A percentile compares a stretch with the other conserved stretches of the same genome.
Conservation (phyloP, 345 rosid species). For the Brassica rapa region DNA sequence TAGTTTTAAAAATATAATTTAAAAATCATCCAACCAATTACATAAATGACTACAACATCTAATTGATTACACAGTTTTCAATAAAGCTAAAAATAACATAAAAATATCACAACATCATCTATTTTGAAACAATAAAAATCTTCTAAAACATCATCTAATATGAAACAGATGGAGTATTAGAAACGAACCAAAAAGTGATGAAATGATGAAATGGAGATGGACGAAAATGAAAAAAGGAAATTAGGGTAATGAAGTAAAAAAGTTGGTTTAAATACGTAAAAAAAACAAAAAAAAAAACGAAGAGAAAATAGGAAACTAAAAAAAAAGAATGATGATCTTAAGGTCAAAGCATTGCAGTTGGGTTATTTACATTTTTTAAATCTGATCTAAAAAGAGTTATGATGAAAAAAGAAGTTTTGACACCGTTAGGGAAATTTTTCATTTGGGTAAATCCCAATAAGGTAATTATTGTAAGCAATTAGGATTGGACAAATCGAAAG, state of each 20-base stretch:
- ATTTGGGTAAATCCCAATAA: conserved; percentile 42
- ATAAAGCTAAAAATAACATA: too few species aligned
- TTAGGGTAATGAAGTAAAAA: conserved; percentile 30
- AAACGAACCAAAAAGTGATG: not conserved
- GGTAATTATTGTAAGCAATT: conserved; percentile 30
- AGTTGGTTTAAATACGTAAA: conserved; percentile 31
- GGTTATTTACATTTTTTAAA: conserved; percentile 15
- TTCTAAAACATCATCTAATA: too few species aligned
- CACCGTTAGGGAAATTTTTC: conserved; percentile 37
- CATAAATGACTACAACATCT: too few species aligned
- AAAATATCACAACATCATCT: too few species aligned
- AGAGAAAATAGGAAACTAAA: not conserved
- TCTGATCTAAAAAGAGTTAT: conserved; percentile 18
- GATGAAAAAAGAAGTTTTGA: conserved; percentile 11
- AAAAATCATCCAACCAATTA: too few species aligned
- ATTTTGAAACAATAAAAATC: too few species aligned
- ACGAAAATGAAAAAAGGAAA: conserved; percentile 8
- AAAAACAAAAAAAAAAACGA: not conserved
- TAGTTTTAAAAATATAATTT: too few species aligned
- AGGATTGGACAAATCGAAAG: conserved; percentile 8
- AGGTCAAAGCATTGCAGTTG: conserved; percentile 44
- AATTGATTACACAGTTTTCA: too few species aligned
- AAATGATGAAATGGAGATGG: conserved; percentile 12
- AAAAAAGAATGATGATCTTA: conserved; percentile 33
- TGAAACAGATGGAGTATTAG: not conserved